Percentiles rank a stretch among this genome's conserved stretches.
phyloP scores from a whole-genome alignment of 352 stramenopile genomes.

The Phytophthora rubi region DNA sequence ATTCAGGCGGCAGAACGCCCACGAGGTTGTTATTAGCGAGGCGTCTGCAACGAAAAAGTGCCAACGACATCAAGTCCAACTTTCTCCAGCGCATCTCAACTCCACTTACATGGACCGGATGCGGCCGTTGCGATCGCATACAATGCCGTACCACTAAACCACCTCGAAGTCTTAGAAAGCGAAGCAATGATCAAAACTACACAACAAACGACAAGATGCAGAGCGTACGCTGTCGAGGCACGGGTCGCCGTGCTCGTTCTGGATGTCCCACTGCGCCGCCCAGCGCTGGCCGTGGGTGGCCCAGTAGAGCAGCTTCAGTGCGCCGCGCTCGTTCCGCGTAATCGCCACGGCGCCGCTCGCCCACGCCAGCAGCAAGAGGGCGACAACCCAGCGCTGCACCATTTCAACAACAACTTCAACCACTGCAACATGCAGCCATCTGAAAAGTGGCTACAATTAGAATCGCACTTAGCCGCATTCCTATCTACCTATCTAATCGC shows the following conservation, averaged over 20 bases:
- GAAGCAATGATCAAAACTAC: neutral
- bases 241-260: conserved; percentile 71
- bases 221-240: conserved; percentile 52
- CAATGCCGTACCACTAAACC: conserved; percentile 68
- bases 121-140: conserved; percentile 55
- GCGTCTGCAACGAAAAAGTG: conserved; percentile 25
- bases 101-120: conserved; percentile 61
- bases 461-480: conserved; percentile 4
- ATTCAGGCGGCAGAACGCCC: conserved; percentile 59
- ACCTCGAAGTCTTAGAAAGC: neutral
- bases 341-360: conserved; percentile 4
- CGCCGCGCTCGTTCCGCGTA: conserved; percentile 56
- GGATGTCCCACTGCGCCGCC: conserved; percentile 61
- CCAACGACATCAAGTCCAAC: neutral
- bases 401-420: conserved; percentile 14
- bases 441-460: conserved; percentile 26
- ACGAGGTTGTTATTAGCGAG: conserved; percentile 72
- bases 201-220: neutral
- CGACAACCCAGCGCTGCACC: neutral
- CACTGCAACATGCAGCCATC: conserved; percentile 12
- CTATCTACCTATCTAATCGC: neutral
- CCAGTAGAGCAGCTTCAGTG: conserved; percentile 76
- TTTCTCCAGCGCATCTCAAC: neutral
- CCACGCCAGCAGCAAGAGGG: conserved; percentile 13
- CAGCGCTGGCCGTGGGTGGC: conserved; percentile 59